A percentile compares a stretch with the other conserved stretches of the same genome.
Conservation (phyloP, 345 rosid species). For the Eucalyptus regnans region DNA sequence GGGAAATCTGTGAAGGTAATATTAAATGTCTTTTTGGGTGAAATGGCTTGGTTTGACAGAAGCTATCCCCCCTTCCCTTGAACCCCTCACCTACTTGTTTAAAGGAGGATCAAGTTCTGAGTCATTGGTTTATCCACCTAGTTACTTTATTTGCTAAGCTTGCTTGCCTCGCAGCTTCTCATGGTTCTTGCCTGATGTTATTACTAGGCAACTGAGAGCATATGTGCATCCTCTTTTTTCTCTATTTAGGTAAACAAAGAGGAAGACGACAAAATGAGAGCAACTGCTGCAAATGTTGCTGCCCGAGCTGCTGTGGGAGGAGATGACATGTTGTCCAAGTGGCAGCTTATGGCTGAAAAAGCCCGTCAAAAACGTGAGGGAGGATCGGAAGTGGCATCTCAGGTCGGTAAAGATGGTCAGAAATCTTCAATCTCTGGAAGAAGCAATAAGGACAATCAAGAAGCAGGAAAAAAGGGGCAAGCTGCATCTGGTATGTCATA, state of each 20-base stretch:
- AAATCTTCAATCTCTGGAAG: slow-evolving; percentile 34
- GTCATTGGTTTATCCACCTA: neutral
- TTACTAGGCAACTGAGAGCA: neutral
- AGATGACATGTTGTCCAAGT: slow-evolving; percentile 81
- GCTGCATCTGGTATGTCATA: slow-evolving; percentile 30
- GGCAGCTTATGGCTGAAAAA: slow-evolving; percentile 97
- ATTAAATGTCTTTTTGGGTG: neutral
- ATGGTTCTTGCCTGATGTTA: neutral
- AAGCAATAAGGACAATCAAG: slow-evolving; percentile 43
- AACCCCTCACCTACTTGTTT: neutral
- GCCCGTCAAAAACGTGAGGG: slow-evolving; percentile 82
- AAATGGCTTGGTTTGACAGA: neutral
- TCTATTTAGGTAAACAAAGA: slow-evolving; percentile 45
- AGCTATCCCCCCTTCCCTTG: neutral
- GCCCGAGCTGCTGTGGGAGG: slow-evolving; percentile 98
- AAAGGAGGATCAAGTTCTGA: neutral
- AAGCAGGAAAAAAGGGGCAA: slow-evolving; percentile 36
- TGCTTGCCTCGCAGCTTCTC: neutral
- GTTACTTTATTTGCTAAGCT: neutral
- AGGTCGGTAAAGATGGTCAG: slow-evolving; percentile 40
- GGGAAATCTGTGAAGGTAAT: slow-evolving; percentile 57
- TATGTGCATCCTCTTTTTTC: neutral
- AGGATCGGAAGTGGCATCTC: slow-evolving; percentile 28
- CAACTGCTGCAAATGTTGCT: slow-evolving; percentile 97
- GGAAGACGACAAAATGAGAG: slow-evolving; percentile 98